phyloP scores from a whole-genome alignment of 108 stramenopile genomes.

The Cylindrotheca closterium region DNA sequence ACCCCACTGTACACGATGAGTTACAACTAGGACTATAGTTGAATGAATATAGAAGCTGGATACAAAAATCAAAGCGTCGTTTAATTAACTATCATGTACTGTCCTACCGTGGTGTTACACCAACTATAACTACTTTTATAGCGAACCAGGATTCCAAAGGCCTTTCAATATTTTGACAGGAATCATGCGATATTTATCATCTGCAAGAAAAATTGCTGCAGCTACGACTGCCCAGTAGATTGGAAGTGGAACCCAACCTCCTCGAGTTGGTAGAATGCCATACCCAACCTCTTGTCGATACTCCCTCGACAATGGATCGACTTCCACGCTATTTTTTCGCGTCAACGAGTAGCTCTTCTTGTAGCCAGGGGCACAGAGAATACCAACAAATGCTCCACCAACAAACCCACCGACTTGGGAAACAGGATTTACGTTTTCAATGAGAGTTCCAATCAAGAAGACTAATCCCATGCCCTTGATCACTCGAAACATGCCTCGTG shows the following conservation, averaged over 20 bases:
- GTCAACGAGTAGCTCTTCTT: slow-evolving; percentile 48
- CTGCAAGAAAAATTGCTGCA: slow-evolving; percentile 10
- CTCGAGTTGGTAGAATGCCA: slow-evolving; percentile 46
- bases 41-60: too few relatives aligned
- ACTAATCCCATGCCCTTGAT: slow-evolving; percentile 57
- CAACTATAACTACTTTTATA: too few relatives aligned
- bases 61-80: too few relatives aligned
- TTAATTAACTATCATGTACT: too few relatives aligned
- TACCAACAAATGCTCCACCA: slow-evolving; percentile 58
- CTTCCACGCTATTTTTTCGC: slow-evolving; percentile 50
- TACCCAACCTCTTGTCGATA: slow-evolving; percentile 70
- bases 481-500: slow-evolving; percentile 35
- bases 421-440: slow-evolving; percentile 64
- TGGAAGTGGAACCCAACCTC: slow-evolving; percentile 48
- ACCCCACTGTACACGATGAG: too few relatives aligned
- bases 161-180: slow-evolving; percentile 3
- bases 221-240: slow-evolving; percentile 44
- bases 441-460: slow-evolving; percentile 43
- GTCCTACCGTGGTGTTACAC: too few relatives aligned
- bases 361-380: slow-evolving; percentile 67
- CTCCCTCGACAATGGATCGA: slow-evolving; percentile 36
- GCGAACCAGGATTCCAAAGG: slow-evolving; percentile 1
- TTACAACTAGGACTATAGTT: too few relatives aligned
- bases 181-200: slow-evolving; percentile 37
- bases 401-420: slow-evolving; percentile 75